Evolutionary conservation across 2,329 filamentous ascomycete genomes (phyloP).

Genomic region (Neofusicoccum umdonicola): DNA sequence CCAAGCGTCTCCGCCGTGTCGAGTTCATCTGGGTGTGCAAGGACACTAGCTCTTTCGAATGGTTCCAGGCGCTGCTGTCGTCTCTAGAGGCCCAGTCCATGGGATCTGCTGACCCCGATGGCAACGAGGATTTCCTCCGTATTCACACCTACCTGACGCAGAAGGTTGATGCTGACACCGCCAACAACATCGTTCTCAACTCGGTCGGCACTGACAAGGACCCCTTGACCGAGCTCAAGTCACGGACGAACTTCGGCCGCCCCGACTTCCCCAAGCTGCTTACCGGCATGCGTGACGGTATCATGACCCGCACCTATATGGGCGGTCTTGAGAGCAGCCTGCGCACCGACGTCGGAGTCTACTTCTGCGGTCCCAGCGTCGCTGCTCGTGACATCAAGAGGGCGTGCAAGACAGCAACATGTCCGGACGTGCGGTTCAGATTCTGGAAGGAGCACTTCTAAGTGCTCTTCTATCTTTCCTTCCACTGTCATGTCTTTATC

Average conservation of each 20-base stretch:
- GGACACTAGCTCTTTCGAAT: slow-evolving; percentile 93
- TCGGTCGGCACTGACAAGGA: slow-evolving; percentile 84
- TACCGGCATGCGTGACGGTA: slow-evolving; percentile 80
- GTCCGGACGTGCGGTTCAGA: slow-evolving; percentile 81
- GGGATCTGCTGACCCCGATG: slow-evolving; percentile 51
- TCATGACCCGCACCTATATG: slow-evolving; percentile 81
- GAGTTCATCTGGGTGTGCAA: slow-evolving; percentile 99
- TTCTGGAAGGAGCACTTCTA: slow-evolving; percentile 96
- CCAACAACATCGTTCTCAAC: slow-evolving; percentile 96
- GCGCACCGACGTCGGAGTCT: slow-evolving; percentile 87
- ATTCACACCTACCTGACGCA: slow-evolving; percentile 98
- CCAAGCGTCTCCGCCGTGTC: slow-evolving; percentile 83
- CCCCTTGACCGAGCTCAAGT: slow-evolving; percentile 85
- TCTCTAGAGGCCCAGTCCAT: slow-evolving; percentile 85
- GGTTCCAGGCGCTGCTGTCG: slow-evolving; percentile 93
- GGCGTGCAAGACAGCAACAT: slow-evolving; percentile 71
- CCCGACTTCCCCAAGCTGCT: slow-evolving; percentile 85
- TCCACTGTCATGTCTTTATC: background rate
- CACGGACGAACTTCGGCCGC: slow-evolving; percentile 89
- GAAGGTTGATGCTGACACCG: slow-evolving; percentile 84
- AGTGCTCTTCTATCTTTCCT: background rate
- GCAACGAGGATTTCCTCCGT: slow-evolving; percentile 73
- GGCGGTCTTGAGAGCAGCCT: slow-evolving; percentile 73
- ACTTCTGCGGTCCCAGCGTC: slow-evolving; percentile 89
- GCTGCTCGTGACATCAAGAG: slow-evolving; percentile 79